phyloP scores from a whole-genome alignment of 129 eudicot genomes.

The Centella asiatica region DNA sequence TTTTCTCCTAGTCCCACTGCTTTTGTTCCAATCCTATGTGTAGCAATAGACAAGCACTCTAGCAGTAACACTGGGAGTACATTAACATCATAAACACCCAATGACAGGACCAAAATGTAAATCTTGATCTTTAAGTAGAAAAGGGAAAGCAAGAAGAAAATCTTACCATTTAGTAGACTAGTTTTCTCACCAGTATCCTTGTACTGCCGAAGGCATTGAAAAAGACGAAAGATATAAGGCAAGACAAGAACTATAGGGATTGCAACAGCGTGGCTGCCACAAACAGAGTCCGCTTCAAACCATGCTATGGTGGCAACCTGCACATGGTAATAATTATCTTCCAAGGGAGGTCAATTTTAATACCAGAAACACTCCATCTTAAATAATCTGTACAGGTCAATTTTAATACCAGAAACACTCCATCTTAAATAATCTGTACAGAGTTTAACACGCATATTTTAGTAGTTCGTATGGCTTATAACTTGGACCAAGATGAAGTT shows the following conservation, averaged over 20 bases:
- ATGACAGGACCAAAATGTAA: background rate
- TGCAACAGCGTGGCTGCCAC: slow-evolving; percentile 90
- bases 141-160: background rate
- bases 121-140: background rate
- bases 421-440: no score
- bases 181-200: slow-evolving; percentile 85
- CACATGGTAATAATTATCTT: slow-evolving; percentile 6
- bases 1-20: background rate
- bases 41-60: no score
- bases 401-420: no score
- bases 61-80: no score
- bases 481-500: no score
- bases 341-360: background rate
- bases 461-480: no score
- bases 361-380: no score
- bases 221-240: slow-evolving; percentile 84
- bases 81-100: background rate
- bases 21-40: background rate
- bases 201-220: slow-evolving; percentile 96
- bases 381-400: no score
- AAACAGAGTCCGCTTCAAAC: slow-evolving; percentile 97
- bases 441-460: no score
- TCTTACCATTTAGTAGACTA: slow-evolving; percentile 73
- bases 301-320: slow-evolving; percentile 98
- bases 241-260: slow-evolving; percentile 83